Evolutionary conservation across 768 basidiomycete species (phyloP).

Genomic region (Paxillus rubicundulus): DNA sequence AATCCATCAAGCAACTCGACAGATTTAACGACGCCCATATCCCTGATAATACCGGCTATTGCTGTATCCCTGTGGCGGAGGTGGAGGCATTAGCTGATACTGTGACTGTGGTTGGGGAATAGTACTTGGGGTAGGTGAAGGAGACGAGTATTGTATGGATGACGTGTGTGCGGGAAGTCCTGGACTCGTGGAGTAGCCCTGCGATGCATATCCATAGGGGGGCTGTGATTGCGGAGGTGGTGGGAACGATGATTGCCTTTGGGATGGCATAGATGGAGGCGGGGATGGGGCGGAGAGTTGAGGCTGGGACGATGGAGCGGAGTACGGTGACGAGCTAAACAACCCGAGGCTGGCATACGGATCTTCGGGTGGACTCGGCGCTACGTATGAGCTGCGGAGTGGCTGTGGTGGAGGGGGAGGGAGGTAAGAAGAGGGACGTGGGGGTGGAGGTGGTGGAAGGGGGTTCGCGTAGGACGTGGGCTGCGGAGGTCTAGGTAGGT

Average conservation of each 20-base stretch:
- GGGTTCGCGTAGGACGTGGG: conserved; percentile 23
- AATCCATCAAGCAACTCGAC: not conserved
- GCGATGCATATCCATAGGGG: conserved; percentile 17
- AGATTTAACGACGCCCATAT: conserved; percentile 28
- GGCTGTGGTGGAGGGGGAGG: conserved; percentile 27
- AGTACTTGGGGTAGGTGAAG: conserved; percentile 14
- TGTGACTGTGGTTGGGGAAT: conserved; percentile 20
- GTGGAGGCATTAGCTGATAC: conserved; percentile 23
- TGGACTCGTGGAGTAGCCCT: conserved; percentile 13
- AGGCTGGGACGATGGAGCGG: not conserved
- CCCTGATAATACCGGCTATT: conserved; percentile 28
- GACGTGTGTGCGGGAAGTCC: conserved; percentile 29
- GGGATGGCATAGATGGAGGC: conserved; percentile 18
- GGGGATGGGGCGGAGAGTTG: conserved; percentile 17
- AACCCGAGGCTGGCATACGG: conserved; percentile 37
- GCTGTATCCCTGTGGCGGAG: conserved; percentile 28
- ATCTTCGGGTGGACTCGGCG: conserved; percentile 24
- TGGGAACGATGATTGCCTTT: conserved; percentile 26
- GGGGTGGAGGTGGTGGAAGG: conserved; percentile 16
- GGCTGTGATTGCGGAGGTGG: conserved; percentile 15
- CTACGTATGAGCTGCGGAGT: conserved; percentile 23
- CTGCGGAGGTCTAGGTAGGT: conserved; percentile 32
- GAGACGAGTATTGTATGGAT: conserved; percentile 24
- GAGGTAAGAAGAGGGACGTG: conserved; percentile 18
- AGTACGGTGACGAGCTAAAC: conserved; percentile 21